A percentile compares a stretch with the other conserved stretches of the same genome.
Conservation (phyloP, 441 rosid species). For the Gossypium gossypioides region DNA sequence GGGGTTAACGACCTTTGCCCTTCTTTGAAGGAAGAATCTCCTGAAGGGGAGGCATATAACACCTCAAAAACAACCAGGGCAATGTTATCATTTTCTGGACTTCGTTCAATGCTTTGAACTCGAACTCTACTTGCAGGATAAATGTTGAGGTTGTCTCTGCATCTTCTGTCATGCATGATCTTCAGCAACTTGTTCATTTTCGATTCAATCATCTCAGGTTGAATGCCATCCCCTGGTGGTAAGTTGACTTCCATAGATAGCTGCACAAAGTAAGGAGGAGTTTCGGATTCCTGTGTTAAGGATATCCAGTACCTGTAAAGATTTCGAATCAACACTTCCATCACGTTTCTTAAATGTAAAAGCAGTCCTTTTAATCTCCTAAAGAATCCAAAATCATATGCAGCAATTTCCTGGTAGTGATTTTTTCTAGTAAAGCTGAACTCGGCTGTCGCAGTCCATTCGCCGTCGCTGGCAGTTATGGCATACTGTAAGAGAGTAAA, state of each 20-base stretch:
- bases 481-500: constrained; percentile 65
- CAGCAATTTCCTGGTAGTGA: constrained; percentile 7
- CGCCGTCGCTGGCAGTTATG: constrained; percentile 58
- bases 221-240: constrained; percentile 67
- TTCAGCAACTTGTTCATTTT: constrained; percentile 54
- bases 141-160: constrained; percentile 24
- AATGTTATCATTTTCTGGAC: constrained; percentile 40
- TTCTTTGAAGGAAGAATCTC: constrained; percentile 34
- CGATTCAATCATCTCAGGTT: constrained; percentile 55
- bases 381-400: constrained; percentile 22
- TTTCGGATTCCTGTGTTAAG: constrained; percentile 57
- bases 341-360: constrained; percentile 21
- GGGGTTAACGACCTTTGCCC: constrained; percentile 60
- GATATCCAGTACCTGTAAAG: constrained; percentile 53
- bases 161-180: constrained; percentile 43
- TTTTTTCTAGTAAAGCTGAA: constrained; percentile 23
- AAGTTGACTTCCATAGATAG: constrained; percentile 49
- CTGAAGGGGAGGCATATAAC: constrained; percentile 45
- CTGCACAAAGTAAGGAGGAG: constrained; percentile 73
- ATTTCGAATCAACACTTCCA: constrained; percentile 31
- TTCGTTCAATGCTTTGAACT: constrained; percentile 69
- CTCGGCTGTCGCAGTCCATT: constrained; percentile 38
- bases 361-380: constrained; percentile 26
- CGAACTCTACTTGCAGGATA: constrained; percentile 54
- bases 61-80: constrained; percentile 68